Evolutionary conservation across 2,329 filamentous ascomycete species (phyloP), one percentile per base, ranked within the genome.

Genomic region (Arthrobotrys sinensis): DNA sequence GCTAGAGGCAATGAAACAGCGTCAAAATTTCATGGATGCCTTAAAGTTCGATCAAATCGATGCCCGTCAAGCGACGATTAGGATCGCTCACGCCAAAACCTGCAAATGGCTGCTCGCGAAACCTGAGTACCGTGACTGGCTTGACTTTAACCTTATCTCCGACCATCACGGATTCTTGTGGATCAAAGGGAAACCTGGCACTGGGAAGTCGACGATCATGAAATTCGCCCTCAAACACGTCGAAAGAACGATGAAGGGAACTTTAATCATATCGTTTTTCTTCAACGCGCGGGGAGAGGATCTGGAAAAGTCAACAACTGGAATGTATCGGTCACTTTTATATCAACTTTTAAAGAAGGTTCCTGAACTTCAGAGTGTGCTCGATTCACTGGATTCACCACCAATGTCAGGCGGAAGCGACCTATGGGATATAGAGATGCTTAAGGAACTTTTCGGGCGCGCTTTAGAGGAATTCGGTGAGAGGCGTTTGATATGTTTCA

Each of bases 281-380:
- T 88, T 88, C 83, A 86, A 87, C 68, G 86, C 86, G 0, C 82
- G 85, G 67, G 87, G 86, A 0, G 82, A 83, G 0, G 36, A 82
- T 3, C 80, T 87, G 7, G 86, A 89, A 53, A 87, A 83, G 65
- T 85, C 87, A 0, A 83, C 84, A 0, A 28, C 82, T 0, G 88
- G 88, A 0, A 85, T 90, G 82, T 89, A 88, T 78, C 84, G 87
- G 1, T 87, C 87, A 0, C 67, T 90, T 0, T 68, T 89, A 0
- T 77, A 83, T 0, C 87, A 89, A 45, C 81, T 89, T 0, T 81
- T 89, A 0, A 24, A 83, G 0, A 79, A 81, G 0, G 71, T 82
- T 0, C 82, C 84, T 0, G 82, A 85, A 0, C 81, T 87, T 0
- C 83, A 85, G 64, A 14, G 75, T 0, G 79, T 85, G 0, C 77